Conservation (phyloP, 805 yeast genomes). For the Saturnispora dispora region DNA sequence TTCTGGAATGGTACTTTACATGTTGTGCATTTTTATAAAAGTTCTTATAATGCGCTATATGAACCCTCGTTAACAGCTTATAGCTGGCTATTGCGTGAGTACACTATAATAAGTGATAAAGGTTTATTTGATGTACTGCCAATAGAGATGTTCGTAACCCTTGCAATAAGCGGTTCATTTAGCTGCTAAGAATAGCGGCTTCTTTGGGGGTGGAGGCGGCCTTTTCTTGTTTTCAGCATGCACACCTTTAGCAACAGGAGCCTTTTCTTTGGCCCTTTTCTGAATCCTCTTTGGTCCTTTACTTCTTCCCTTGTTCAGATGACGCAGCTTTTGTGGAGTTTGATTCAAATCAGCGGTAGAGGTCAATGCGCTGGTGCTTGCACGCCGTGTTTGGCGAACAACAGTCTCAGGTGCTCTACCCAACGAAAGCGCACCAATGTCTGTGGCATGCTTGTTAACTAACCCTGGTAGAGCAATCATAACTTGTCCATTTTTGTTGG, state of each 20-base stretch:
- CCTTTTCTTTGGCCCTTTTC: constrained; percentile 25
- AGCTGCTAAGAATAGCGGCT: background rate
- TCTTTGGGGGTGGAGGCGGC: background rate
- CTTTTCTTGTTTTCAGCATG: background rate
- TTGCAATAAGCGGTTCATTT: background rate
- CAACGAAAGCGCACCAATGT: background rate
- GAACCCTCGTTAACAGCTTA: too few species aligned
- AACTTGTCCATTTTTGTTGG: background rate
- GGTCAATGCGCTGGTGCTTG: background rate
- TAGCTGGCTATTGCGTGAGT: too few species aligned
- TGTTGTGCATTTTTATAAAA: too few species aligned
- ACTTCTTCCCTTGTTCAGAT: constrained; percentile 38
- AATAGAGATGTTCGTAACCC: background rate
- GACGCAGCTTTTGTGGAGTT: constrained; percentile 29
- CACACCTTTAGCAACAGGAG: background rate
- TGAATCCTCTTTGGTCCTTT: constrained; percentile 45
- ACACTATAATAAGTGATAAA: too few species aligned
- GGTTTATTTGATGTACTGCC: background rate
- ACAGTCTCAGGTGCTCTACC: background rate
- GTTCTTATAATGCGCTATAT: too few species aligned
- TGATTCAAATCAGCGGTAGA: constrained; percentile 16
- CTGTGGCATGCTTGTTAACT: background rate
- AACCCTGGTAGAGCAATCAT: constrained; percentile 6
- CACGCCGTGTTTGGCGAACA: background rate
- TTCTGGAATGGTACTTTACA: too few species aligned